Conservation (phyloP, 108 stramenopile genomes). For the Cylindrotheca closterium region DNA sequence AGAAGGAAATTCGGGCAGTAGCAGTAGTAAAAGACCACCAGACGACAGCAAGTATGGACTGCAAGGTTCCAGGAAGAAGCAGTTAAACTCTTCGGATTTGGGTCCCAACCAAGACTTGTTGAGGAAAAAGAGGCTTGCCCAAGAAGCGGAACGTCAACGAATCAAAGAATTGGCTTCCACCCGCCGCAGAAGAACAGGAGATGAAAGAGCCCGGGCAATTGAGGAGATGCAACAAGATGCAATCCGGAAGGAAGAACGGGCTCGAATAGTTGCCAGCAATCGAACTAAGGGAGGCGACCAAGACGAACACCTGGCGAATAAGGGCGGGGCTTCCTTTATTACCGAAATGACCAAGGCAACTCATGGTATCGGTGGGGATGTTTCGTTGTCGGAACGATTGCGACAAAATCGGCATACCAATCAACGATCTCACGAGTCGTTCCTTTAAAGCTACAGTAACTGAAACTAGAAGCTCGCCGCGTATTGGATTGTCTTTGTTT, state of each 20-base stretch:
- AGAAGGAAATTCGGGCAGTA: too few species aligned
- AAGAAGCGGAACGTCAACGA: slow-evolving; percentile 38
- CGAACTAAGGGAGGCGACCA: slow-evolving; percentile 3
- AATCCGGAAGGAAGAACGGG: slow-evolving; percentile 12
- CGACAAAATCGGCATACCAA: slow-evolving; percentile 49
- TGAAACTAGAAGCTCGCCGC: neutral
- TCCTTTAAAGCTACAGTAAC: slow-evolving; percentile 11
- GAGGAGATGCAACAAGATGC: slow-evolving; percentile 50
- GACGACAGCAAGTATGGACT: too few species aligned
- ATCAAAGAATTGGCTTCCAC: slow-evolving; percentile 3
- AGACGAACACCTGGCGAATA: neutral
- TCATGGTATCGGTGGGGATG: slow-evolving; percentile 27
- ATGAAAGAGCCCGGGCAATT: slow-evolving; percentile 43
- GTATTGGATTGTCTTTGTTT: neutral
- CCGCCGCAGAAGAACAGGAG: slow-evolving; percentile 25
- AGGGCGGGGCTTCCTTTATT: slow-evolving; percentile 31
- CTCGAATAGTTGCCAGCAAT: neutral
- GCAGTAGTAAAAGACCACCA: too few species aligned
- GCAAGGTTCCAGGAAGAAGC: too few species aligned
- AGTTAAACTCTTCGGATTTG: too few species aligned
- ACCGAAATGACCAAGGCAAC: slow-evolving; percentile 14
- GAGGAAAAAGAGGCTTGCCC: slow-evolving; percentile 47
- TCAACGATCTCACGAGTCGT: slow-evolving; percentile 35
- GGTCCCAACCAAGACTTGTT: slow-evolving; percentile 62
- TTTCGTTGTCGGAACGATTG: slow-evolving; percentile 29